Conservation (phyloP, 208 protist genomes). For the Balamuthia mandrillaris region DNA sequence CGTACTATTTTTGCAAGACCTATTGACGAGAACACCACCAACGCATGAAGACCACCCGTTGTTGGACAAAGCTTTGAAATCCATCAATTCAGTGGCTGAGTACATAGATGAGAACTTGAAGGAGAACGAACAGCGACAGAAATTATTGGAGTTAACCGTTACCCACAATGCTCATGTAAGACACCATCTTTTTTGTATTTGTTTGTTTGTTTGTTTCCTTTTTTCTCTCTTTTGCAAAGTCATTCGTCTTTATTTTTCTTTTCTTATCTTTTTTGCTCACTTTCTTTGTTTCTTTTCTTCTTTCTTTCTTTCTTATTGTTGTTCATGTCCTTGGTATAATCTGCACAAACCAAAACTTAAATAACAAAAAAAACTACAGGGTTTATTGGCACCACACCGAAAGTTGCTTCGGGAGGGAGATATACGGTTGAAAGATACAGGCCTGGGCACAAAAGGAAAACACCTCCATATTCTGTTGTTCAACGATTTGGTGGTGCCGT, state of each 20-base stretch:
- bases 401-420: constrained; percentile 11
- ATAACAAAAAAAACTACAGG: no score
- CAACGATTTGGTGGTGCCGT: constrained; percentile 37
- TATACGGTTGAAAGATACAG: not conserved
- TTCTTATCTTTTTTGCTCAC: no score
- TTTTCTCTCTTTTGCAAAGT: no score
- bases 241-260: no score
- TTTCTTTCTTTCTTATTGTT: no score
- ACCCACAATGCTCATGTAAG: not conserved
- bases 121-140: constrained; percentile 37
- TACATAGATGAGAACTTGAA: constrained; percentile 26
- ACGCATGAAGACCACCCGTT: no score
- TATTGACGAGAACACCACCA: constrained; percentile 23
- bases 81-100: constrained; percentile 11
- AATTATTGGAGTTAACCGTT: constrained; percentile 20
- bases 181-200: no score
- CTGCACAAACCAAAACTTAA: no score
- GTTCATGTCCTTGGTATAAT: no score
- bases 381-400: constrained; percentile 12
- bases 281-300: no score
- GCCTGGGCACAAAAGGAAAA: not conserved
- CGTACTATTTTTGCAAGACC: constrained; percentile 26
- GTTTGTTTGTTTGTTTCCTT: no score
- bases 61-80: not conserved
- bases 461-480: constrained; percentile 28